Base-by-base conservation (phyloP, 1,284 basidiomycete genomes). In the Trichosporon sp. region DNA sequence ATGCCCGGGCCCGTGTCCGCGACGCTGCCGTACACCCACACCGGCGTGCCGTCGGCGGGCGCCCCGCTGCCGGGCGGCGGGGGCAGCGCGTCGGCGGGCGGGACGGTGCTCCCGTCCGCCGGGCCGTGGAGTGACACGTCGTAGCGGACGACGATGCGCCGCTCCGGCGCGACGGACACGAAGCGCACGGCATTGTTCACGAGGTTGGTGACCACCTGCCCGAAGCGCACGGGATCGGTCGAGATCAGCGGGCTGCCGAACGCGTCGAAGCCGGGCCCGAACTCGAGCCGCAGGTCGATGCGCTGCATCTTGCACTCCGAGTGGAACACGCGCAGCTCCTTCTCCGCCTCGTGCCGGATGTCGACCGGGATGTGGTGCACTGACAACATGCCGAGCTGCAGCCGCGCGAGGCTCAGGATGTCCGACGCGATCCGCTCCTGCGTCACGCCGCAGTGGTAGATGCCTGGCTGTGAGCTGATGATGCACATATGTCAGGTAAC, bases 381-480 rank as follows among this genome's bases (percentile, higher is more conserved):
- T 21, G 62, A 71, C 32, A 80, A 73, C 77, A 78, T 77, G 66
- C 77, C 77, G 18, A 84, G 80, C 66, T 85, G 84, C 27, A 85
- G 79, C 9, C 83, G 72, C 0, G 83, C 82, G 0, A 85, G 72
- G 0, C 83, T 83, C 5, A 84, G 75, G n/a, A 84, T 79, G 64
- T 85, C 84, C 34, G 80, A 81, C 4, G 83, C 83, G 44, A 85
- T 84, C 3, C 83, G 79, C 66, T 83, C 82, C 73, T 84, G 83
- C 0, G 81, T 78, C 12, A 83, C 75, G 35, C 83, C 83, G 70
- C 83, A 83, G 35, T 77, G 76, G 51, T 79, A 75, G 62, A 78
- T 78, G 65, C 47, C 47, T 51, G n/a, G 3, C 11, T 11, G 47
- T 51, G 11, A 51, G 47, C 21, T 51, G 2, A 47, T 18, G 21